Evolutionary conservation across 2,329 filamentous ascomycete species (phyloP), one percentile per base, ranked within the genome.

Genomic region (Helminthosporium solani): DNA sequence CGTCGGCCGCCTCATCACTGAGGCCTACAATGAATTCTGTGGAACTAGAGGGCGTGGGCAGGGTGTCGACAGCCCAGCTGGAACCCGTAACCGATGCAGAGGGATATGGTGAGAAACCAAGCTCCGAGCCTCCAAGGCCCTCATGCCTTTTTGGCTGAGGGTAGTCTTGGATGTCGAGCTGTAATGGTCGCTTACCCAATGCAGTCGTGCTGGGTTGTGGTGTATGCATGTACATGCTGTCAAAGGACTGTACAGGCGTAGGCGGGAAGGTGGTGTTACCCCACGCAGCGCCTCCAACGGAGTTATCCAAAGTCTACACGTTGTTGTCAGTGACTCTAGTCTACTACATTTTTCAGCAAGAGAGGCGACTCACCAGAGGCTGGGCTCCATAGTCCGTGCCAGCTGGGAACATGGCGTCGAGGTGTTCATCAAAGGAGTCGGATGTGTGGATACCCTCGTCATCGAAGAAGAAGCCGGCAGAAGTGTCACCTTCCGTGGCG

Each of bases 361-460:
- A 9, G 14, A n/a, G 23, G 37, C 19, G 9, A 48, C 65, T 58
- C 62, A 66, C 64, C 42, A 67, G 58, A 48, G 51, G 55, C 49
- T 63, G 50, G 50, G 67, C 55, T 18, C 52, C 46, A 49, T 54
- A 66, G 44, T 50, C 39, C 25, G 43, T 40, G 43, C 40, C 35
- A 35, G 45, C 19, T 9, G 31, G 40, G 40, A 49, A 49, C n/a
- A 49, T 44, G 16, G 41, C 33, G 41, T 50, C 46, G 55, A 57
- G 49, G 36, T 53, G 41, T 38, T 45, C 48, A 46, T 35, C 46
- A 40, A 58, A 60, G 42, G 56, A 50, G 34, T 37, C 30, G 20
- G 58, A 53, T 40, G 64, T 66, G 44, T 68, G 64, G 51, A 68
- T 64, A 19, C 56, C 65, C 57, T 69, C 66, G 50, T 68, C 65